Conservation (phyloP, 106 monocot species). For the Iris macrosiphon region DNA sequence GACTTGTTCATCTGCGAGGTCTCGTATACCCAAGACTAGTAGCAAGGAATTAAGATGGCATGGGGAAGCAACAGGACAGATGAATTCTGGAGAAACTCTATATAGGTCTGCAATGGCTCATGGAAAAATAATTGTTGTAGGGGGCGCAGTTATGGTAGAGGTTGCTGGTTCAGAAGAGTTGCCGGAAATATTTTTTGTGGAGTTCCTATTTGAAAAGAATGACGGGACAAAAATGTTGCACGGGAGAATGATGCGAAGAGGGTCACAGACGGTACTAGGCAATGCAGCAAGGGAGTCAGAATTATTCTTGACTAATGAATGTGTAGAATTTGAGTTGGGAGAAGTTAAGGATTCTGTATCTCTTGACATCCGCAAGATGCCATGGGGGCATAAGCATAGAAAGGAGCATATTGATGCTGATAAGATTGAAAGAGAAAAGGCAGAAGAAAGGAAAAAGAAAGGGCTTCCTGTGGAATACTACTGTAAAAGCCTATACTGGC, state of each 20-base stretch:
- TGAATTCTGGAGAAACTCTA: slow-evolving; percentile 51
- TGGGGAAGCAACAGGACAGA: slow-evolving; percentile 36
- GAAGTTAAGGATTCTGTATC: slow-evolving; percentile 58
- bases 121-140: slow-evolving; percentile 43
- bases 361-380: slow-evolving; percentile 42
- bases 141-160: slow-evolving; percentile 49
- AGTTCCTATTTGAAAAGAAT: slow-evolving; percentile 71
- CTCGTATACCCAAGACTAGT: slow-evolving; percentile 18
- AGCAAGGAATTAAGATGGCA: slow-evolving; percentile 59
- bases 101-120: slow-evolving; percentile 56
- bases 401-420: slow-evolving; percentile 48
- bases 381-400: slow-evolving; percentile 77
- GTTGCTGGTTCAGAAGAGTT: slow-evolving; percentile 32
- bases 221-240: slow-evolving; percentile 75
- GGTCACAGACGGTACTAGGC: slow-evolving; percentile 72
- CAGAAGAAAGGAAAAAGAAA: slow-evolving; percentile 86
- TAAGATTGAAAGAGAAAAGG: slow-evolving; percentile 50
- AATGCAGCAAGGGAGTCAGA: slow-evolving; percentile 94
- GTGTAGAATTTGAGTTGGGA: slow-evolving; percentile 65
- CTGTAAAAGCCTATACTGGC: slow-evolving; percentile 90
- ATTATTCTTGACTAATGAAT: slow-evolving; percentile 78
- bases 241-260: slow-evolving; percentile 61
- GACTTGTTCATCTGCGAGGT: slow-evolving; percentile 11
- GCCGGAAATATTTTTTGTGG: slow-evolving; percentile 43
- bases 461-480: slow-evolving; percentile 66